These are phyloP conservation scores for Delitschia confertaspora DNA, from an alignment of 495 filamentous ascomycete genomes.

Conservation along the genomic window DNA sequence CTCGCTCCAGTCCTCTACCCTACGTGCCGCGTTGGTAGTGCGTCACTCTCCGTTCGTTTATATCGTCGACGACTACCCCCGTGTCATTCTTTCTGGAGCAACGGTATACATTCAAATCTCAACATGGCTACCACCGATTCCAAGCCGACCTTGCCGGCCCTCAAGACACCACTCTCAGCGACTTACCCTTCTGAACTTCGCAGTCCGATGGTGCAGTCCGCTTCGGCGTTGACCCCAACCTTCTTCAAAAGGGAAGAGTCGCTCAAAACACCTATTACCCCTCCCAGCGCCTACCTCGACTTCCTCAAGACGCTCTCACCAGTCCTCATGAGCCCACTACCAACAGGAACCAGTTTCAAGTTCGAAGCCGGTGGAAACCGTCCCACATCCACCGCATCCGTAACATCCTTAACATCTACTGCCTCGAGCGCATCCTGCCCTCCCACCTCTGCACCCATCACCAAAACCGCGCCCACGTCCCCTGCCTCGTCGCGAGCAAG, in stretches of 20 bases:
- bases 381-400: slow-evolving; percentile 24
- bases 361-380: slow-evolving; percentile 38
- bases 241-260: slow-evolving; percentile 46
- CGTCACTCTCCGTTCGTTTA: background rate
- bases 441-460: slow-evolving; percentile 16
- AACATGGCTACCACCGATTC: slow-evolving; percentile 31
- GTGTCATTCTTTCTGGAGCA: slow-evolving; percentile 22
- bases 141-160: slow-evolving; percentile 60
- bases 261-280: slow-evolving; percentile 79
- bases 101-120: slow-evolving; percentile 8
- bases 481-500: slow-evolving; percentile 48
- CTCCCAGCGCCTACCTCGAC: slow-evolving; percentile 81
- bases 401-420: slow-evolving; percentile 19
- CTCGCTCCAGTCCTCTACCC: background rate
- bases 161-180: slow-evolving; percentile 67
- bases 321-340: slow-evolving; percentile 41
- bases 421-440: slow-evolving; percentile 18
- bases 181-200: slow-evolving; percentile 72
- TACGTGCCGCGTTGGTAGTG: background rate
- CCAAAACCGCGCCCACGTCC: slow-evolving; percentile 29
- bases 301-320: slow-evolving; percentile 78
- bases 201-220: slow-evolving; percentile 40
- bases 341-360: slow-evolving; percentile 32
- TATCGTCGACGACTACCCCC: slow-evolving; percentile 4
- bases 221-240: slow-evolving; percentile 43